Evolutionary conservation across 495 filamentous ascomycete genomes (phyloP), one percentile per base, ranked within the genome.

Genomic region (Neurospora hispaniola): DNA sequence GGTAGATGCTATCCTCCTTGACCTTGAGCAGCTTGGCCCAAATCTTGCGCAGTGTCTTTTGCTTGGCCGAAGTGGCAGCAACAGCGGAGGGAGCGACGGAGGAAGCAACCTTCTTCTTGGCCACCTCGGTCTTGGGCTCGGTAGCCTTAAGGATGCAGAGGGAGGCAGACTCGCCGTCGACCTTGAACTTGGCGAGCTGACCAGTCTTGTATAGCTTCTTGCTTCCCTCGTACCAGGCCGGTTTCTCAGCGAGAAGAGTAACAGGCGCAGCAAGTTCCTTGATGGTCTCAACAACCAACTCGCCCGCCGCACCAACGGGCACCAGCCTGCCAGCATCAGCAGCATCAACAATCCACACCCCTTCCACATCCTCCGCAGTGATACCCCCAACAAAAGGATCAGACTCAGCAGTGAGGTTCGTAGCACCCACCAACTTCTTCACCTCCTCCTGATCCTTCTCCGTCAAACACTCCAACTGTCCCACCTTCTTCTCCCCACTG

Each of bases 251-350:
- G 2, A 78, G 35, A 44, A 71, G 41, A 8, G 72, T 23, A 0
- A 72, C 39, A 42, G 75, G 74, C 20, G 72, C 62, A 14, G 27
- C 5, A 16, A 77, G 27, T 4, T 73, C 27, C 54, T 46, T 72
- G 18, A 38, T 23, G 6, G 71, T 73, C 72, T 73, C 76, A 40
- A 83, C 73, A 4, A 85, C 39, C 9, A 88, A 75, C 78, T 88
- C 86, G 23, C 84, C 86, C 11, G 85, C 76, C 2, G 80, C 82
- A 18, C 85, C 85, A 38, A 79, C 54, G 10, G 85, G 85, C 3
- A 81, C 78, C 0, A 86, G 76, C 12, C 77, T 75, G 38, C 82
- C 70, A 14, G 43, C 38, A 74, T 85, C 78, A 23, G 71, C 62
- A 20, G 85, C 76, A 69, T 86, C 81, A 12, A 82, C 83, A 69